Evolutionary conservation across 2,329 filamentous ascomycete genomes (phyloP), one percentile per base, ranked within the genome.

Genomic region (Pseudogymnoascus sp.): DNA sequence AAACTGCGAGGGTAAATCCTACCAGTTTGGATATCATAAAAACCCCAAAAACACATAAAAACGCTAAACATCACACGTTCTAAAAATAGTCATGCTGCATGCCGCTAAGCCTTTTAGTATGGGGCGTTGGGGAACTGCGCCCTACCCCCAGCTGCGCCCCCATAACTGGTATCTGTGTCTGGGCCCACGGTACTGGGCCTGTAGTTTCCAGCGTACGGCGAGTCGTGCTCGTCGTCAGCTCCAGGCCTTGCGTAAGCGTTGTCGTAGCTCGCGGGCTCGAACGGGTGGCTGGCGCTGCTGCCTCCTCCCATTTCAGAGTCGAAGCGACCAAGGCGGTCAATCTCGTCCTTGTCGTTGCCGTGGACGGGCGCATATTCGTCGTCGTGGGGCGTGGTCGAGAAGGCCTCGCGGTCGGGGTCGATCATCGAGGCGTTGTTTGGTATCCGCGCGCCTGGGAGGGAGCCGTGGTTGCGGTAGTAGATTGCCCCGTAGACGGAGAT

Each of bases 341-440:
- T 8, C 25, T 71, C 70, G 6, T 61, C 72, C 64, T 83, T 77
- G 67, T 84, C 80, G 62, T 82, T 77, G 74, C 78, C 76, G 71
- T 85, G 79, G 64, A 87, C 79, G 12, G 82, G 82, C 58, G 84
- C 82, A 68, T 87, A 87, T 43, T 87, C 85, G 65, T 87, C 85
- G 67, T 85, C 84, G 69, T 85, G 81, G n/a, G 83, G 83, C 12
- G 82, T 83, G 73, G 85, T 86, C 61, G 83, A 86, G n/a, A 88
- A 88, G 63, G 85, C 85, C 28, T 85, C 84, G 76, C 87, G 87
- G 72, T 88, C 85, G 0, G 85, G 85, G 70, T 87, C 85, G 66
- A 86, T 86, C 74, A 83, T 68, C 70, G 75, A 65, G 2, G 70
- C 69, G 59, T 71, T 72, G 33, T 63, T 66, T 1, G 69, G 70